phyloP scores from a whole-genome alignment of 768 basidiomycete genomes.

The Calocera viscosa region DNA sequence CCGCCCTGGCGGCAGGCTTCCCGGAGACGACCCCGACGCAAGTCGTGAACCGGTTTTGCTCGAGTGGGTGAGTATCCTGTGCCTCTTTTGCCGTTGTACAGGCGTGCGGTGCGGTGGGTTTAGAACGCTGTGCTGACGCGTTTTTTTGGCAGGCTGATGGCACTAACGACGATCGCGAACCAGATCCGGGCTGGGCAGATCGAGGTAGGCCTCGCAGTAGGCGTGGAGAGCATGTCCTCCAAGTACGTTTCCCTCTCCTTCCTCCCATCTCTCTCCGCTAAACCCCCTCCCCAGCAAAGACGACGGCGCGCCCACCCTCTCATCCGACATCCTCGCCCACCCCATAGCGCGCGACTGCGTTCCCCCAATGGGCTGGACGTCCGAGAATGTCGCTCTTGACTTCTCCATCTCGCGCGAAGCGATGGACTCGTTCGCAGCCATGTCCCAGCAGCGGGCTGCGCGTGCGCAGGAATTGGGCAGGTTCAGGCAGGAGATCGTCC shows the following conservation, averaged over 20 bases:
- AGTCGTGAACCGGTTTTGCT: conserved; percentile 68
- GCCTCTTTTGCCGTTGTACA: not conserved
- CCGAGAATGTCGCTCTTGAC: conserved; percentile 70
- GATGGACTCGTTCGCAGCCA: conserved; percentile 62
- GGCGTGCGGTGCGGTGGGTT: not conserved
- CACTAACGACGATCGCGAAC: conserved; percentile 62
- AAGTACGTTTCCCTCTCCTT: conserved; percentile 18
- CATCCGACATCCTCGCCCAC: conserved; percentile 21
- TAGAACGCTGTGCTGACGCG: not conserved
- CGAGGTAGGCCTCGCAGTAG: conserved; percentile 46
- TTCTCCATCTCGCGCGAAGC: conserved; percentile 58
- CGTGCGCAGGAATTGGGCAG: conserved; percentile 52
- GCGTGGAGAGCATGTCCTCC: conserved; percentile 18
- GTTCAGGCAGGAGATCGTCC: conserved; percentile 60
- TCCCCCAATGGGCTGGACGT: conserved; percentile 81
- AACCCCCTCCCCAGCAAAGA: conserved; percentile 12
- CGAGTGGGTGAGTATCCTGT: conserved; percentile 38
- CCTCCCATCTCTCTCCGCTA: not conserved
- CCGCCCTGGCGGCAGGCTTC: conserved; percentile 68
- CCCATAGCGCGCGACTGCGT: conserved; percentile 21
- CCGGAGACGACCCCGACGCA: conserved; percentile 67
- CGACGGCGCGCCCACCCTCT: conserved; percentile 13
- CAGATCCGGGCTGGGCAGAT: conserved; percentile 68
- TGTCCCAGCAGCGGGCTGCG: conserved; percentile 69
- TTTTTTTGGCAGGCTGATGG: conserved; percentile 42